Conservation (phyloP, 208 protist species). For the Crithidia mellificae region DNA sequence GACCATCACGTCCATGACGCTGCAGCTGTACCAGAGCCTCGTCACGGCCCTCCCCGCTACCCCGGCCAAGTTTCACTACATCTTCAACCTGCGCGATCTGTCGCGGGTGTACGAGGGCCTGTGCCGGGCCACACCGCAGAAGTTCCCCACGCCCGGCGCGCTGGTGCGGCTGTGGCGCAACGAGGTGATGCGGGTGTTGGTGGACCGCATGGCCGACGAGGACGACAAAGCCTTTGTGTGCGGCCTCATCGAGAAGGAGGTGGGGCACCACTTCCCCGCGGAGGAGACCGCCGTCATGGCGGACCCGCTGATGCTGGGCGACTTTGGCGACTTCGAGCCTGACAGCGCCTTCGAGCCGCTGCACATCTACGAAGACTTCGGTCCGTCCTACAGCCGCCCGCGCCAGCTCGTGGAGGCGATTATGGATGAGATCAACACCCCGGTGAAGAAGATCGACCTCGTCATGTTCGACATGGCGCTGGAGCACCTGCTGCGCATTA, state of each 20-base stretch:
- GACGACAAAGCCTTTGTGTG: constrained; percentile 93
- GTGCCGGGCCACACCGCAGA: constrained; percentile 92
- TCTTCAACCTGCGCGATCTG: constrained; percentile 99
- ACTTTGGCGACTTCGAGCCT: constrained; percentile 94
- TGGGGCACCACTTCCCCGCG: constrained; percentile 78
- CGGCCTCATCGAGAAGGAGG: constrained; percentile 69
- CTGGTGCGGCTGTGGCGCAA: constrained; percentile 98
- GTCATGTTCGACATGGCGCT: constrained; percentile 99
- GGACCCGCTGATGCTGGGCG: constrained; percentile 95
- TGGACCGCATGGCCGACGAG: constrained; percentile 95
- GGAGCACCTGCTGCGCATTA: constrained; percentile 96
- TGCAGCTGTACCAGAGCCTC: constrained; percentile 94
- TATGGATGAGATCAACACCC: constrained; percentile 95
- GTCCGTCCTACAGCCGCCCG: constrained; percentile 72
- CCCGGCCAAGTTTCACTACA: constrained; percentile 99
- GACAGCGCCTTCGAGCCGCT: constrained; percentile 71
- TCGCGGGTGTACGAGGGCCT: constrained; percentile 98
- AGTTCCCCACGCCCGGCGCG: constrained; percentile 61
- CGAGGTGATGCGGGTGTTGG: constrained; percentile 97
- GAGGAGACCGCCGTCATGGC: constrained; percentile 55
- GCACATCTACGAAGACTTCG: constrained; percentile 95
- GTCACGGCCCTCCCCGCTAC: constrained; percentile 94
- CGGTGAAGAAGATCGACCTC: constrained; percentile 93
- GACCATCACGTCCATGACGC: constrained; percentile 91
- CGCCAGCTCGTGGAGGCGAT: constrained; percentile 91